Base-by-base conservation (phyloP, 2,329 filamentous ascomycete genomes). In the Exophiala lecanii-corni region DNA sequence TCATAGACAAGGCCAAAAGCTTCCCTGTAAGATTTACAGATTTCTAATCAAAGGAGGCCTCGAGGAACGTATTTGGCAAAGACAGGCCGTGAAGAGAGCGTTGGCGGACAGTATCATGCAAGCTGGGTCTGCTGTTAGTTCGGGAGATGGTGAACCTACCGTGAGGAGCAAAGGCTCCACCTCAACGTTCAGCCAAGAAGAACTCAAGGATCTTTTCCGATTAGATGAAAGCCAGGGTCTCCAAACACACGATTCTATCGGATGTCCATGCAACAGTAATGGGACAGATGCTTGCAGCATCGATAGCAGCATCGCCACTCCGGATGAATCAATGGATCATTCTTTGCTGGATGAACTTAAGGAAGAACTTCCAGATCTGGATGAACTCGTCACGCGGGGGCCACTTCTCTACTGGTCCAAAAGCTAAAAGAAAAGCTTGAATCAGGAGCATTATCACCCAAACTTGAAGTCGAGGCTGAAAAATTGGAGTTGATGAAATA, bases 51-150 rank as follows among this genome's bases (percentile, higher is more conserved):
- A 82, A 45, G 82, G 82, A 6, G 79, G 77, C 3, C 67, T 87
- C 13, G 83, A 86, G 50, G 82, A 87, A 63, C 86, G 84, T 62
- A 86, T 87, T 44, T 86, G 78, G 64, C 82, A 86, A 59, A 70
- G 83, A 6, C 83, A 87, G 58, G 69, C 85, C 26, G 84, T 79
- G 40, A 87, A 87, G 61, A 74, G 78, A 53, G 81, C 81, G 2
- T 67, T 87, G 2, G 81, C 82, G 2, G 81, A 85, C 56, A 82
- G 78, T 41, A 79, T 87, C 20, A 81, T 87, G 56, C 82, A 86
- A 51, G 74, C 42, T 3, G 47, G 51, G n/a, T 43, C 47, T 10
- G 20, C 25, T 15, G 36, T 19, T 13, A 36, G 30, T 9, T 15
- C 39, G 23, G 35, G 21, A 25, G 31, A 12, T 7, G 12, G 41